Percentiles rank a stretch among this genome's conserved stretches.
These are phyloP conservation scores for Curvularia hawaiiensis DNA, from an alignment of 2,329 filamentous ascomycete species.

Conservation along the genomic window DNA sequence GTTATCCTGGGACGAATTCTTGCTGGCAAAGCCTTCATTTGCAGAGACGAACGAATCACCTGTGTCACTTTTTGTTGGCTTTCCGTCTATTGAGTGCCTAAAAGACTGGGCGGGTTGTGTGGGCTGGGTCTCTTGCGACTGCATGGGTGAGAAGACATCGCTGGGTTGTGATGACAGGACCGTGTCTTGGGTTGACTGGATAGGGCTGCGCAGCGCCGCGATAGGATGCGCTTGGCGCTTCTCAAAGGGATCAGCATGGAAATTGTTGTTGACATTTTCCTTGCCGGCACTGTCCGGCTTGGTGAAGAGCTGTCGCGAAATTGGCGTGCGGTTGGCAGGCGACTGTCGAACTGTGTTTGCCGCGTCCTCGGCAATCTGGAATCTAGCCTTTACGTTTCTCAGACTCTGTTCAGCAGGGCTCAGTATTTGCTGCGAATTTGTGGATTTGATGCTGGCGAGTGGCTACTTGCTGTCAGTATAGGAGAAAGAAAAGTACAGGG, in stretches of 20 bases:
- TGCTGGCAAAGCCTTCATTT: conserved; percentile 49
- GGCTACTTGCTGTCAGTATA: conserved; percentile 46
- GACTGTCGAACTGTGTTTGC: conserved; percentile 41
- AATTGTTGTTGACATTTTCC: conserved; percentile 32
- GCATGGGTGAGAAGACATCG: conserved; percentile 40
- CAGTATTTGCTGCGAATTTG: conserved; percentile 51
- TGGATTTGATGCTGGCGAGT: conserved; percentile 55
- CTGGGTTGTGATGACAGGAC: conserved; percentile 33
- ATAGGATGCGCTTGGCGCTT: conserved; percentile 47
- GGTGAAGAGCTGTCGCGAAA: conserved; percentile 37
- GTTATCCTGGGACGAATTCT: conserved; percentile 36
- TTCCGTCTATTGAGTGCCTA: conserved; percentile 27
- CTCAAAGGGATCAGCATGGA: conserved; percentile 35
- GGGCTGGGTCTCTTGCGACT: conserved; percentile 41
- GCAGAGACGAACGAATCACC: conserved; percentile 57
- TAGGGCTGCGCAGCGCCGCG: conserved; percentile 41
- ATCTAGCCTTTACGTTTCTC: conserved; percentile 60
- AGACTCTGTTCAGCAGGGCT: conserved; percentile 61
- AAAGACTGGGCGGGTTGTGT: conserved; percentile 40
- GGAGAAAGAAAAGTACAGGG: conserved; percentile 50
- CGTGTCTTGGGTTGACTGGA: conserved; percentile 39
- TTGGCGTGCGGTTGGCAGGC: conserved; percentile 33
- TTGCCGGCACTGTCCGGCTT: conserved; percentile 35
- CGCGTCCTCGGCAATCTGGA: conserved; percentile 64
- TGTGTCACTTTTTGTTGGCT: conserved; percentile 39